Conservation (phyloP, 306 rosid genomes). For the Canavalia ensiformis region DNA sequence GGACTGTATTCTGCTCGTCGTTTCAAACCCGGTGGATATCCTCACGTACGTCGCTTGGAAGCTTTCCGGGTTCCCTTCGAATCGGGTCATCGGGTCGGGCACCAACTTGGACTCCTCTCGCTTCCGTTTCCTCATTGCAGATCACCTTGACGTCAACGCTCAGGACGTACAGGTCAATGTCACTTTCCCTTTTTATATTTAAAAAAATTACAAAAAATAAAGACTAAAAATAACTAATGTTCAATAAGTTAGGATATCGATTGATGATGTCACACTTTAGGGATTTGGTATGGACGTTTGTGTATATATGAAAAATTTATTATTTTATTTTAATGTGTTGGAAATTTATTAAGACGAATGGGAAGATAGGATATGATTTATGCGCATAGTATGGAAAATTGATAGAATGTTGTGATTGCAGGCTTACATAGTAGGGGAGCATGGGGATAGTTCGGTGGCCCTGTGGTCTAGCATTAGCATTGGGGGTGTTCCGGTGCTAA, state of each 20-base stretch:
- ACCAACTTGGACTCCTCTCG: slow-evolving; percentile 94
- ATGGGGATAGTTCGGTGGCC: slow-evolving; percentile 97
- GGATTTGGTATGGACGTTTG: too few relatives aligned
- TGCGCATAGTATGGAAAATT: background rate
- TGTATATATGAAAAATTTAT: too few relatives aligned
- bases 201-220: too few relatives aligned
- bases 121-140: slow-evolving; percentile 85
- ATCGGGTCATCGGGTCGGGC: slow-evolving; percentile 88
- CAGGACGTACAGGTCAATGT: slow-evolving; percentile 88
- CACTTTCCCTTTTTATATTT: background rate
- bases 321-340: too few relatives aligned
- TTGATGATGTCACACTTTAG: too few relatives aligned
- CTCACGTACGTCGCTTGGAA: slow-evolving; percentile 89
- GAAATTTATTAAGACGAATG: too few relatives aligned
- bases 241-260: too few relatives aligned
- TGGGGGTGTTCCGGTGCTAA: slow-evolving; percentile 86
- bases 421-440: slow-evolving; percentile 95
- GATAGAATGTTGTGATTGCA: slow-evolving; percentile 33
- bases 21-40: slow-evolving; percentile 87
- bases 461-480: slow-evolving; percentile 89
- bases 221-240: too few relatives aligned
- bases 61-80: slow-evolving; percentile 84
- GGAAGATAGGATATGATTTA: too few relatives aligned
- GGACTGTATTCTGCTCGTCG: slow-evolving; percentile 64
- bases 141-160: slow-evolving; percentile 91